phyloP scores from a whole-genome alignment of 2,329 filamentous ascomycete species.

The Delphinella strobiligena region DNA sequence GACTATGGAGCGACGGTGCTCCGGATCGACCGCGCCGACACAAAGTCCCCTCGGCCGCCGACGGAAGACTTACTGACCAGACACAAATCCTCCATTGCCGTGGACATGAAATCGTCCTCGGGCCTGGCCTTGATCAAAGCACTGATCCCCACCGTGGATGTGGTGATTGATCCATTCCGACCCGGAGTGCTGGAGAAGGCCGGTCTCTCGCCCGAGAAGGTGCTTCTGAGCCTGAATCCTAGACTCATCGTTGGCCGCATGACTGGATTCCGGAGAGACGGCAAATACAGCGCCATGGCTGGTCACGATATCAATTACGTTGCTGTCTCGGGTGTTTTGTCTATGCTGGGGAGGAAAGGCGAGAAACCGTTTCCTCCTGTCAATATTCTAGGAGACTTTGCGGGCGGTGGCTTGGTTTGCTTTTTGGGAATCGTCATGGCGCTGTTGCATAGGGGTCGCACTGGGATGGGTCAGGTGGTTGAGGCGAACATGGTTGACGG shows the following conservation, averaged over 20 bases:
- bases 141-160: slow-evolving; percentile 53
- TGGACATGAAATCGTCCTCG: slow-evolving; percentile 60
- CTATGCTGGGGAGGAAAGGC: slow-evolving; percentile 57
- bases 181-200: slow-evolving; percentile 82
- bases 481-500: slow-evolving; percentile 98
- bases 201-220: slow-evolving; percentile 57
- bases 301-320: slow-evolving; percentile 97
- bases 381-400: slow-evolving; percentile 85
- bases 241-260: slow-evolving; percentile 71
- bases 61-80: slow-evolving; percentile 65
- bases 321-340: slow-evolving; percentile 69
- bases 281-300: slow-evolving; percentile 75
- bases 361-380: slow-evolving; percentile 65
- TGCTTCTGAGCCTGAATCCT: slow-evolving; percentile 56
- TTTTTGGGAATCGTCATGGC: slow-evolving; percentile 76
- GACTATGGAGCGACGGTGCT: slow-evolving; percentile 83
- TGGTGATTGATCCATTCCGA: slow-evolving; percentile 87
- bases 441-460: slow-evolving; percentile 50
- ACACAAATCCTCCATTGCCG: slow-evolving; percentile 66
- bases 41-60: slow-evolving; percentile 29
- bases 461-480: slow-evolving; percentile 71
- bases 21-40: slow-evolving; percentile 59
- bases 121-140: slow-evolving; percentile 56
- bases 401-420: slow-evolving; percentile 71
- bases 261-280: slow-evolving; percentile 82